Conservation (phyloP, 2,329 filamentous ascomycete species). For the Fusarium anthophilum region DNA sequence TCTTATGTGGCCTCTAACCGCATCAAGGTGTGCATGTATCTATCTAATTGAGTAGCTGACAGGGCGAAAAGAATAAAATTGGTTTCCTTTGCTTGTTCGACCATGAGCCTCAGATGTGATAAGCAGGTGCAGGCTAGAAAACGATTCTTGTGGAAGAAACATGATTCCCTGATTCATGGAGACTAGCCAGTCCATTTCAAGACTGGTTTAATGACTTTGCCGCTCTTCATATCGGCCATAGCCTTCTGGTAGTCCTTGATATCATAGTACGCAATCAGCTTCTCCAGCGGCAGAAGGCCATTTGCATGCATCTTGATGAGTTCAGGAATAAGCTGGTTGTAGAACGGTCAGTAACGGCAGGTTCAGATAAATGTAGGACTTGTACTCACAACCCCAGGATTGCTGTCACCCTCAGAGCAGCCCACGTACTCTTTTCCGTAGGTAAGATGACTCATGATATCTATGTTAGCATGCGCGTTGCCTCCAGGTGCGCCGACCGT, state of each 20-base stretch:
- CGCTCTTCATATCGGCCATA: background rate
- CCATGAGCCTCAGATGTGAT: rapidly evolving
- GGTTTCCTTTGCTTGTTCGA: no score
- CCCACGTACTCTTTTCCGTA: slow-evolving; percentile 28
- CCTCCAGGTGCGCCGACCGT: slow-evolving; percentile 18
- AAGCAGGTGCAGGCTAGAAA: rapidly evolving
- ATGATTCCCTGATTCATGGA: rapidly evolving
- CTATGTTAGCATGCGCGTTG: background rate
- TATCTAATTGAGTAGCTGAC: rapidly evolving
- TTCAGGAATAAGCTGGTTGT: background rate
- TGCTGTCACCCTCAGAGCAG: slow-evolving; percentile 16
- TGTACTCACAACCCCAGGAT: background rate
- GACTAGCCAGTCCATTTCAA: background rate
- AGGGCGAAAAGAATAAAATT: background rate
- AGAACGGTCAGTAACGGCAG: background rate
- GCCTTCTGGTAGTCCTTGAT: background rate
- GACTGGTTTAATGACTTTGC: background rate
- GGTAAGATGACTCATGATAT: slow-evolving; percentile 13
- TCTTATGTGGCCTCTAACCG: no score
- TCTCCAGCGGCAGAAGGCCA: background rate
- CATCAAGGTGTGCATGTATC: background rate
- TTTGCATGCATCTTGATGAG: slow-evolving; percentile 5
- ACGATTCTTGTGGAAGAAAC: background rate
- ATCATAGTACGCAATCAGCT: background rate
- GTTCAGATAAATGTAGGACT: rapidly evolving